Evolutionary conservation across 352 stramenopile species (phyloP), one percentile per base, ranked within the genome.

Genomic region (Globisporangium parvum): DNA sequence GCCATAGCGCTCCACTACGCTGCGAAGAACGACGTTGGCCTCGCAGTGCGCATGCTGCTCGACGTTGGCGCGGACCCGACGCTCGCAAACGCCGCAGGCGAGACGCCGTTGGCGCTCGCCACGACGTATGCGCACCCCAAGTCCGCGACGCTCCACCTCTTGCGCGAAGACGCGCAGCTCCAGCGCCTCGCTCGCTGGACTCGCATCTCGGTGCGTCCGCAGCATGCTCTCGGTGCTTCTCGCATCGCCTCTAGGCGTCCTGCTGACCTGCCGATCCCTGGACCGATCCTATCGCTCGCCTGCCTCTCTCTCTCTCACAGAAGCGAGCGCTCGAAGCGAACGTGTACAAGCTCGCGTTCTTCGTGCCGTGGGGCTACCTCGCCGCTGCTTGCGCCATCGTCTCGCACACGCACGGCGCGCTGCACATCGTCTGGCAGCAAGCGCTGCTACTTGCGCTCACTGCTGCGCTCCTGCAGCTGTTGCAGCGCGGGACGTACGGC

Each of bases 341-440:
- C 24, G 47, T 88, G 26, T 86, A 83, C 62, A 88, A 90, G 62
- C 66, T 86, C 14, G 69, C 77, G 18, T 92, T 92, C 69, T 64
- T 88, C 21, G 71, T 88, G 44, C 82, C 82, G 39, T 92, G 82
- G 79, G 3, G 79, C 8, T 65, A 86, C 10, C 60, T 92, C n/a
- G 77, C 74, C 17, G 44, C 73, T 0, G 59, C 58, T 42, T 73
- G 57, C 37, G 80, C 69, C 45, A 70, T 87, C 40, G 21, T 88
- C 1, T 24, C 56, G 24, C 65, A 57, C 5, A 69, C 69, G 18
- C 24, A 74, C 26, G 79, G 77, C 5, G 37, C 63, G 10, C 20
- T 62, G 14, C 59, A 54, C 21, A 78, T 89, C 31, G n/a, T 73
- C 10, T 47, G 82, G 40, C 71, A 67, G 17, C 57, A 84, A 12